A percentile compares a stretch with the other conserved stretches of the same genome.
These are phyloP conservation scores for Loxodes magnus DNA, from an alignment of 73 alveolate genomes.

Conservation along the genomic window DNA sequence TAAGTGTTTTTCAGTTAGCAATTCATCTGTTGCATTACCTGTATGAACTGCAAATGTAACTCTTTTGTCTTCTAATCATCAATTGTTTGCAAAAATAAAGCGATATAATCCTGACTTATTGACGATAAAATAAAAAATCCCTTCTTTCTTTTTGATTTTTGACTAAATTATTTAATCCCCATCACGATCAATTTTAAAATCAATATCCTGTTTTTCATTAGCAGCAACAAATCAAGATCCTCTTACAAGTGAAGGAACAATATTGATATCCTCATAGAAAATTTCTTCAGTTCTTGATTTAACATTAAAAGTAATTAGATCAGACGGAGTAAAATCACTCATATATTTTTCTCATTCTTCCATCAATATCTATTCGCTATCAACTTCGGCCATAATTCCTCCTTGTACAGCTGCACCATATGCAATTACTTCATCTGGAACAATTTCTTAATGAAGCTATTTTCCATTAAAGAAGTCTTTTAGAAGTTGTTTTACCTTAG, in stretches of 20 bases:
- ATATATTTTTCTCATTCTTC: slow-evolving; percentile 14
- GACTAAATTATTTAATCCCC: background rate
- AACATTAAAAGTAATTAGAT: slow-evolving; percentile 7
- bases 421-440: slow-evolving; percentile 70
- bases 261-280: background rate
- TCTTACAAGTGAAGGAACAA: background rate
- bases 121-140: background rate
- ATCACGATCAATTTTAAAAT: background rate
- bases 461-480: slow-evolving; percentile 37
- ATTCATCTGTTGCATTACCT: too few species aligned
- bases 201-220: background rate
- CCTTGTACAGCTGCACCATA: slow-evolving; percentile 84
- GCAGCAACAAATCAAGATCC: slow-evolving; percentile 2
- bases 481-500: slow-evolving; percentile 41
- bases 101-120: background rate
- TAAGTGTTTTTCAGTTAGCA: too few species aligned
- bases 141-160: slow-evolving; percentile 1
- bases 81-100: too few species aligned
- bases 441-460: slow-evolving; percentile 20
- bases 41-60: too few species aligned
- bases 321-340: slow-evolving; percentile 3
- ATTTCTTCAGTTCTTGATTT: slow-evolving; percentile 8
- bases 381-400: slow-evolving; percentile 35
- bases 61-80: too few species aligned
- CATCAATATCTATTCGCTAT: slow-evolving; percentile 49